phyloP scores from a whole-genome alignment of 768 basidiomycete genomes.

The Lactifluus echinatus region DNA sequence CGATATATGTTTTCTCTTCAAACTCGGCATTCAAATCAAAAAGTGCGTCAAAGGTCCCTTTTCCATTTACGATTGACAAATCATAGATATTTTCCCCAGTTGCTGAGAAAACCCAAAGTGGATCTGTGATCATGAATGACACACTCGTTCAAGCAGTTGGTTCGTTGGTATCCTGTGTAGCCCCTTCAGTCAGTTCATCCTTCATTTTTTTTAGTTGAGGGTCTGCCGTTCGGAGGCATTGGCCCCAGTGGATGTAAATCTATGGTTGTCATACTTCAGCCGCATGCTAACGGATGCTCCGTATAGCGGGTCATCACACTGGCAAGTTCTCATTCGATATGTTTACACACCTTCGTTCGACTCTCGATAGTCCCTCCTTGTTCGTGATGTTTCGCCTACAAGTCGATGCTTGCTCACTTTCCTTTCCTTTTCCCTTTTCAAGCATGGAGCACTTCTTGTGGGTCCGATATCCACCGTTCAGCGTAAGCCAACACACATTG shows the following conservation, averaged over 20 bases:
- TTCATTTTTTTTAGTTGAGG: conserved; percentile 34
- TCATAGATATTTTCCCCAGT: conserved; percentile 33
- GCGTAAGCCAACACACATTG: conserved; percentile 22
- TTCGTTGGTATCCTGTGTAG: conserved; percentile 26
- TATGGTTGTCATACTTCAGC: background rate
- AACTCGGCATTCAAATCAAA: conserved; percentile 50
- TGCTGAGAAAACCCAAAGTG: conserved; percentile 61
- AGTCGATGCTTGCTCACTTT: background rate
- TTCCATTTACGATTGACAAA: too few species aligned
- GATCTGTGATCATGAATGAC: conserved; percentile 64
- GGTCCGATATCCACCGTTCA: conserved; percentile 33
- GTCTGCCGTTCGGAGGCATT: conserved; percentile 66
- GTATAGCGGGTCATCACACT: conserved; percentile 57
- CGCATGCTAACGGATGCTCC: background rate
- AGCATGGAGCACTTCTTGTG: conserved; percentile 30
- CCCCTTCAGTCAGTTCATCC: background rate
- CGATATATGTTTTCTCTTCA: conserved; percentile 68
- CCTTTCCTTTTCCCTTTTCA: background rate
- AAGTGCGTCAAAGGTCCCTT: conserved; percentile 32
- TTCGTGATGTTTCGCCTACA: conserved; percentile 16
- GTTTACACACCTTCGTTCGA: conserved; percentile 67
- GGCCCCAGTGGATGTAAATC: conserved; percentile 64
- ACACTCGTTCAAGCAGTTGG: conserved; percentile 50
- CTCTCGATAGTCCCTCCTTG: conserved; percentile 38
- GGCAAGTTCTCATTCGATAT: conserved; percentile 69